Evolutionary conservation across 495 filamentous ascomycete species (phyloP).

Genomic region (Penicillium flavigenum): DNA sequence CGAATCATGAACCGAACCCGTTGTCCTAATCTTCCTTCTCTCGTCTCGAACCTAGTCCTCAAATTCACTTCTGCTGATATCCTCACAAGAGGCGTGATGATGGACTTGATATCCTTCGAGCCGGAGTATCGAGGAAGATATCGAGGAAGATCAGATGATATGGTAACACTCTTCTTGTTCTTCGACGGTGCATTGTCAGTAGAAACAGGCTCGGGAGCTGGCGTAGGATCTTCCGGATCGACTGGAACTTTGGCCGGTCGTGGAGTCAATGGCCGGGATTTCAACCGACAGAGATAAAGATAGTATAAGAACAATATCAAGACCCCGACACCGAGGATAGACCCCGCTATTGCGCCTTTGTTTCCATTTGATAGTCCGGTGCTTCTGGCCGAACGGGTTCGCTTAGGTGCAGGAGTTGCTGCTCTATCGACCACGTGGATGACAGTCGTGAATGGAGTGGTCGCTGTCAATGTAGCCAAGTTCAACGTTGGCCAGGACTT

Average conservation of each 20-base stretch:
- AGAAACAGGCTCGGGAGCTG: background rate
- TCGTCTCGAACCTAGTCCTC: background rate
- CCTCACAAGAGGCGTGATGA: background rate
- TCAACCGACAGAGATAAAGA: background rate
- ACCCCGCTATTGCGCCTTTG: slow-evolving; percentile 5
- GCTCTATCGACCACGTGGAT: background rate
- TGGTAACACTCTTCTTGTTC: slow-evolving; percentile 6
- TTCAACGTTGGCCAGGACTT: background rate
- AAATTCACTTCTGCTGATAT: background rate
- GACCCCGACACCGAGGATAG: background rate
- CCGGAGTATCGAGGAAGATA: background rate
- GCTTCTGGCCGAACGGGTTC: background rate
- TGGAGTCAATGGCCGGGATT: background rate
- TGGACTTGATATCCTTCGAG: background rate
- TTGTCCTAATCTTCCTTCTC: background rate
- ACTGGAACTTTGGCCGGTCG: background rate
- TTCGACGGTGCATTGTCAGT: background rate
- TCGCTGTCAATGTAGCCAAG: background rate
- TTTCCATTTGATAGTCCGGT: background rate
- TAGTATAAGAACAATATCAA: slow-evolving; percentile 1
- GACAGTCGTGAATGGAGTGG: background rate
- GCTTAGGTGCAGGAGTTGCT: background rate
- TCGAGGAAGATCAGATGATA: slow-evolving; percentile 5
- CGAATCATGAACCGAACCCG: slow-evolving; percentile 2
- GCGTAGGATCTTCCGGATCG: background rate